phyloP scores from a whole-genome alignment of 78 protist species.

The Dictyostelium intermedium region DNA sequence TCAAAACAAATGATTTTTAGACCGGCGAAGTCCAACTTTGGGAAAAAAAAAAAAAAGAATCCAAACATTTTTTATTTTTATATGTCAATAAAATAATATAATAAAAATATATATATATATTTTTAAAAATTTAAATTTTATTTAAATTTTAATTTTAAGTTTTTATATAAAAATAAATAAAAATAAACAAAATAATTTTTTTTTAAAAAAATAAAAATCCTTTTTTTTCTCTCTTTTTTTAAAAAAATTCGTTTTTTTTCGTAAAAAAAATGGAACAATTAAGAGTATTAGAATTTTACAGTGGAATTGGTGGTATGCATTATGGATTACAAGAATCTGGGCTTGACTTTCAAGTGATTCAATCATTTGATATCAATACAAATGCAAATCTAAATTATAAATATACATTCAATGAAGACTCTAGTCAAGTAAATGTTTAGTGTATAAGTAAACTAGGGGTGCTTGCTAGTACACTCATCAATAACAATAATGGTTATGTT shows the following conservation, averaged over 20 bases:
- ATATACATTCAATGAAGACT: constrained; percentile 10
- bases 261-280: background rate
- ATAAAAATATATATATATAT: no score
- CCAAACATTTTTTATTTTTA: background rate
- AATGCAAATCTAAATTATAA: constrained; percentile 45
- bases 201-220: background rate
- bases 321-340: constrained; percentile 13
- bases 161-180: no score
- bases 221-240: background rate
- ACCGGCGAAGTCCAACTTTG: background rate
- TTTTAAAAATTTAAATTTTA: no score
- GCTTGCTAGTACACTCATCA: no score
- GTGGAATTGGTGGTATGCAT: constrained; percentile 77
- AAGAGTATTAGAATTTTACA: constrained; percentile 50
- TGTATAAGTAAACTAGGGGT: no score
- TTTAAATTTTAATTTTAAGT: no score
- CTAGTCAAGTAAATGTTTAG: constrained; percentile 11
- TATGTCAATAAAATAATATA: no score
- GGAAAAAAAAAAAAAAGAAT: no score
- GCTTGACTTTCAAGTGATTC: constrained; percentile 6
- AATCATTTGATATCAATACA: constrained; percentile 70
- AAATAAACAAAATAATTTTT: no score
- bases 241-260: no score
- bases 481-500: background rate
- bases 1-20: background rate